Conservation (phyloP, 129 eudicot species). For the Calendula officinalis region DNA sequence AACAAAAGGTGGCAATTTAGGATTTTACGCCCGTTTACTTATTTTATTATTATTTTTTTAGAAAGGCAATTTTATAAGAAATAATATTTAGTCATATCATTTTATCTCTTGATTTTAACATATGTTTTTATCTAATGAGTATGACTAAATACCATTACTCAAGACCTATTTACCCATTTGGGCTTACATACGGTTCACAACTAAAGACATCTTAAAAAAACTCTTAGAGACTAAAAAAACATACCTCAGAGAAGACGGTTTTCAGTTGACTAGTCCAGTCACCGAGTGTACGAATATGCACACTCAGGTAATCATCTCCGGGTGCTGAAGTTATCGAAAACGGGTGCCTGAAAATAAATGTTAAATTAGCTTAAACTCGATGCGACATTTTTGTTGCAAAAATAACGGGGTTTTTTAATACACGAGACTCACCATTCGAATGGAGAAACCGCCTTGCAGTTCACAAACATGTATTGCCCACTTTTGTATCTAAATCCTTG, state of each 20-base stretch:
- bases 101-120: too few species aligned
- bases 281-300: constrained; percentile 59
- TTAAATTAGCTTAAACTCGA: background rate
- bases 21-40: too few species aligned
- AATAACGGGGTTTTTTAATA: background rate
- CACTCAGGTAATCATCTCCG: constrained; percentile 53
- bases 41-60: too few species aligned
- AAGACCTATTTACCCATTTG: too few species aligned
- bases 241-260: constrained; percentile 44
- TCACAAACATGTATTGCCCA: constrained; percentile 57
- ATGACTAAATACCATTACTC: too few species aligned
- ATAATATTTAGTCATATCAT: too few species aligned
- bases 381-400: background rate
- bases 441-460: constrained; percentile 48
- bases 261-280: constrained; percentile 61
- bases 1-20: background rate
- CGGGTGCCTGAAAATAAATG: constrained; percentile 46
- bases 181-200: too few species aligned
- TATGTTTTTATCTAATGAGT: too few species aligned
- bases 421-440: constrained; percentile 43
- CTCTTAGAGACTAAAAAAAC: background rate
- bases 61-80: too few species aligned
- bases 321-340: constrained; percentile 71
- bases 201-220: background rate
- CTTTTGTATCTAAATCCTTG: constrained; percentile 49